Evolutionary conservation across 1,284 basidiomycete species (phyloP), one percentile per base, ranked within the genome.

Genomic region (Cutaneotrichosporon spelunceum): DNA sequence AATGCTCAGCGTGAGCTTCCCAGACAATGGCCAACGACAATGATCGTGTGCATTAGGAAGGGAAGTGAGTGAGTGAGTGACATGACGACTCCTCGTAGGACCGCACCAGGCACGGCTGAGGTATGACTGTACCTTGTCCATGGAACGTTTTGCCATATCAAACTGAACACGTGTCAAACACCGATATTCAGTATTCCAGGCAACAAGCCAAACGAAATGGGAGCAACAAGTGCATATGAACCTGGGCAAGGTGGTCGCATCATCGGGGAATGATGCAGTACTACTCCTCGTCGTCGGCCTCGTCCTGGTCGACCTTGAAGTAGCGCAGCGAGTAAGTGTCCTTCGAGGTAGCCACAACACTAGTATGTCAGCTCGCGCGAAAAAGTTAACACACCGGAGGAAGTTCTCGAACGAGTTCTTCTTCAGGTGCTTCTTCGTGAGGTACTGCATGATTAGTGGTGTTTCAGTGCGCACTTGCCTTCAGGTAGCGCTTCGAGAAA

Each of bases 351-450:
- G 92, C 91, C 70, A 94, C 90, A 68, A 94, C 91, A 63, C 87
- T 87, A 65, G 16, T 39, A 7, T 16, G 42, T 66, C 56, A 67
- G 68, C 53, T 29, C 21, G 14, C 9, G 19, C 4, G 16, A 23
- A 36, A 26, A 27, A 9, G 3, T 30, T 23, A 5, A 69, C 74
- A 64, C 21, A 75, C 74, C 73, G 75, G 59, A 78, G 71, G 74
- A 78, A 78, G 72, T 77, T 75, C 70, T 78, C 69, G 66, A 76
- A 72, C 39, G 70, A 75, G 75, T 78, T 78, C 76, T 78, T 78
- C 77, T 93, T 93, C 81, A 95, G 84, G 84, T 91, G 93, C 84
- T 94, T 94, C 84, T 94, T 94, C 62, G 92, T 94, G 68, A 94
- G 84, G 82, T 94, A 95, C 81, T 93, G 92, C 3, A 3, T 1